Evolutionary conservation across 257 asterid species (phyloP).

Genomic region (Lantana camara): DNA sequence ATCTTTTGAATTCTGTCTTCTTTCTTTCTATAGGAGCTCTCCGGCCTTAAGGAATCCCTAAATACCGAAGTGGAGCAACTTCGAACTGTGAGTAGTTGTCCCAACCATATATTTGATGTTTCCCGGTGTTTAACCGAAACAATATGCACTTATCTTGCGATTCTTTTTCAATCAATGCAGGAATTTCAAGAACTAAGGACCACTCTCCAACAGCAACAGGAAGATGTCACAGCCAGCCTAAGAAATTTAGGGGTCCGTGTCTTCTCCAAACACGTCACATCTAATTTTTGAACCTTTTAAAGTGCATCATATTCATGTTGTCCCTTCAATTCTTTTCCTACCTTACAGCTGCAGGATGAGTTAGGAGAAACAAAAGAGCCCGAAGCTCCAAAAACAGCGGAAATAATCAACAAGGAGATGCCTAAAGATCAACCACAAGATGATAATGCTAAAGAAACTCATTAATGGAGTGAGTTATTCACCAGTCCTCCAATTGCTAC

Average conservation of each 20-base stretch:
- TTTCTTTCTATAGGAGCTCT: constrained; percentile 65
- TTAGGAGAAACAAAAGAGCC: constrained; percentile 37
- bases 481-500: not conserved
- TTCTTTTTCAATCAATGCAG: constrained; percentile 38
- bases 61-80: constrained; percentile 87
- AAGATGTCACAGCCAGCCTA: constrained; percentile 78
- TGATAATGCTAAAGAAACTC: constrained; percentile 35
- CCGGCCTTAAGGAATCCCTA: constrained; percentile 70
- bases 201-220: constrained; percentile 96
- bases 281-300: not conserved
- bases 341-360: constrained; percentile 66
- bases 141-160: not conserved
- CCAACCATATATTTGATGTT: constrained; percentile 4
- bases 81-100: constrained; percentile 73
- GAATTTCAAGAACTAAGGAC: constrained; percentile 86
- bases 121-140: constrained; percentile 7
- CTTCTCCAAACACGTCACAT: constrained; percentile 6
- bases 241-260: constrained; percentile 65
- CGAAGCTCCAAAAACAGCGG: constrained; percentile 34
- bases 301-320: not conserved
- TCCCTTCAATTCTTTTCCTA: constrained; percentile 28
- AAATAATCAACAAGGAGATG: constrained; percentile 33
- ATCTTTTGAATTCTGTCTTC: constrained; percentile 1
- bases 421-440: constrained; percentile 35
- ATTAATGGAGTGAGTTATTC: constrained; percentile 26